Evolutionary conservation across 2,329 filamentous ascomycete species (phyloP).

Genomic region (Epichloe bromicola): DNA sequence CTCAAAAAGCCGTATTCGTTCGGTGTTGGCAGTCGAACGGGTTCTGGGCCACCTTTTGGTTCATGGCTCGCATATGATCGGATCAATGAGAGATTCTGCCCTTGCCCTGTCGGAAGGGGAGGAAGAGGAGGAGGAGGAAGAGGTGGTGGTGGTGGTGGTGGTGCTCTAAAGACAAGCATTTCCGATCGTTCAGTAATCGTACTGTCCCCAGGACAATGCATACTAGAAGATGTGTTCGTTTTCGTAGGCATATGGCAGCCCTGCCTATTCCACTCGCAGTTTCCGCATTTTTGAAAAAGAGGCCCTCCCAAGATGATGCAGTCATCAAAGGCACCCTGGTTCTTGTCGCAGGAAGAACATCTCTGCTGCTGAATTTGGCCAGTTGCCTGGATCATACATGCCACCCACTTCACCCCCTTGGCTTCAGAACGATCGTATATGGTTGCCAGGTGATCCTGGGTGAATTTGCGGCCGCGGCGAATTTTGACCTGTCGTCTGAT

Average conservation of each 20-base stretch:
- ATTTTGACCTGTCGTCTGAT: slow-evolving; percentile 28
- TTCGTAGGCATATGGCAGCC: slow-evolving; percentile 18
- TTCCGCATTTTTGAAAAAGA: slow-evolving; percentile 34
- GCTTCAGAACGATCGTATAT: slow-evolving; percentile 29
- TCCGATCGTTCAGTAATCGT: background rate
- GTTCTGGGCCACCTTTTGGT: slow-evolving; percentile 8
- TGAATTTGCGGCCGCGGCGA: slow-evolving; percentile 29
- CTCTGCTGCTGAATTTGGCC: slow-evolving; percentile 26
- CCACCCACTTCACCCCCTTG: slow-evolving; percentile 33
- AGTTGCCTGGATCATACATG: slow-evolving; percentile 37
- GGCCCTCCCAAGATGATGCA: slow-evolving; percentile 30
- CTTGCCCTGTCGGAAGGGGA: background rate
- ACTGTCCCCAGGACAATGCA: background rate
- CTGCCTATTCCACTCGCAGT: slow-evolving; percentile 36
- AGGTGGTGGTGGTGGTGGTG: background rate
- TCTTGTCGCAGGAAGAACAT: slow-evolving; percentile 29
- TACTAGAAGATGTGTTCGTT: background rate
- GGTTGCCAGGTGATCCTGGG: slow-evolving; percentile 22
- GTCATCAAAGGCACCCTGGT: slow-evolving; percentile 30
- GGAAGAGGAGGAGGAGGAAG: too few species aligned
- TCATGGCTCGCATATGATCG: background rate
- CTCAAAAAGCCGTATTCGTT: slow-evolving; percentile 12
- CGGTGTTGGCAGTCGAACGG: slow-evolving; percentile 15
- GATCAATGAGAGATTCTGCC: background rate
- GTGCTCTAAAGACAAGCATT: slow-evolving; percentile 2